Base-by-base conservation (phyloP, 331 rosid genomes). In the Rosa hybrid region DNA sequence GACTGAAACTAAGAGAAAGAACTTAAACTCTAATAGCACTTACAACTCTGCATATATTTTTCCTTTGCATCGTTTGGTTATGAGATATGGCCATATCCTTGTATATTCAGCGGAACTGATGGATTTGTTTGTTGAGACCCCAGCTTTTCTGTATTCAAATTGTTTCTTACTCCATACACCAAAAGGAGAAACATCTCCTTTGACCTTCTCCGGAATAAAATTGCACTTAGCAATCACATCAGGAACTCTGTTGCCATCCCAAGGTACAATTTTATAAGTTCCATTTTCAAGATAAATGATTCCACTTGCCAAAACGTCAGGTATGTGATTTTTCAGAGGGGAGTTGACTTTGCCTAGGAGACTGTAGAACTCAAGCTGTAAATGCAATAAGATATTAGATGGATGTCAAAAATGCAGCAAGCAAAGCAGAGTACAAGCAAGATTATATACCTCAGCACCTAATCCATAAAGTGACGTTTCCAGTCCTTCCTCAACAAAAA, bases 401-500 rank as follows among this genome's bases (percentile, higher is more conserved):
- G 30, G 30, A 27, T 27, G 30, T 27, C 30, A 27, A 27, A 27
- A 27, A 1, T 27, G 30, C 30, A 27, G 30, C 30, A 75, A 82
- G 48, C 16, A n/a, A 18, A 50, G 77, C 74, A 81, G 27, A 85
- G 18, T 20, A 10, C 83, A 75, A 82, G 50, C 44, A 46, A 81
- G 68, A 60, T 80, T 64, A 2, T 27, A 49, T 84, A 96, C 99
- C 99, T 96, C 99, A 75, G 98, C 86, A 86, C 99, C 98, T 42
- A 96, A 86, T 84, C 94, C 84, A 88, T 93, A 91, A 46, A 96
- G 83, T 38, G 97, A 89, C 71, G 92, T 88, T 89, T 93, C 99
- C 80, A 89, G 85, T 76, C 99, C 98, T 75, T 79, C 94, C 90
- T 96, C 98, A 60, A 89, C 98, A 83, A 89, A 91, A 71, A 96